Evolutionary conservation across 1,284 basidiomycete genomes (phyloP).

Genomic region (Tilletia caries): DNA sequence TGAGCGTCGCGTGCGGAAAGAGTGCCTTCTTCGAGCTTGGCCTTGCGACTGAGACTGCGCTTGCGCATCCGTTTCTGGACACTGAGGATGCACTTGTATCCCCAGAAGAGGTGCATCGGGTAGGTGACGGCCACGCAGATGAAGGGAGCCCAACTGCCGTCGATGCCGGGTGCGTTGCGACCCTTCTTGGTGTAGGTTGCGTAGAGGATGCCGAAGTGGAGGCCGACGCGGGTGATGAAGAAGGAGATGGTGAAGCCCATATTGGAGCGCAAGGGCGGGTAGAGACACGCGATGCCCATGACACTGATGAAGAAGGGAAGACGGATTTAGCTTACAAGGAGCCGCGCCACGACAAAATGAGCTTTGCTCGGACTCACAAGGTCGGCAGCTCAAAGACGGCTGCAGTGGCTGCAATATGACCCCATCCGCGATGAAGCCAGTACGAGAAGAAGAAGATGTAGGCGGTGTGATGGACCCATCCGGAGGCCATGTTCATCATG

Average conservation of each 20-base stretch:
- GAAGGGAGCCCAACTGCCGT: slow-evolving; percentile 37
- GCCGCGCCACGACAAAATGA: no score
- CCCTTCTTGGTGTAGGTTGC: slow-evolving; percentile 33
- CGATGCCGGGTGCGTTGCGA: slow-evolving; percentile 30
- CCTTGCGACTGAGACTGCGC: slow-evolving; percentile 28
- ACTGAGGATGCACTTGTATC: slow-evolving; percentile 49
- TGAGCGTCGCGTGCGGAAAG: background rate
- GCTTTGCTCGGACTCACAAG: no score
- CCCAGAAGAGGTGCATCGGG: slow-evolving; percentile 53
- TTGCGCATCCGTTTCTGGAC: slow-evolving; percentile 46
- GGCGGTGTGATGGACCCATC: slow-evolving; percentile 50
- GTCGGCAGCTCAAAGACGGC: slow-evolving; percentile 49
- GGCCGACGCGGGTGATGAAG: slow-evolving; percentile 45
- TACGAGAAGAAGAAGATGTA: slow-evolving; percentile 43
- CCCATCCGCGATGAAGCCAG: slow-evolving; percentile 46
- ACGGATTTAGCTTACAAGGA: no score
- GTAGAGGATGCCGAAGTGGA: slow-evolving; percentile 42
- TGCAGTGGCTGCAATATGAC: slow-evolving; percentile 36
- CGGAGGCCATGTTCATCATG: slow-evolving; percentile 47
- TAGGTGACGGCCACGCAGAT: slow-evolving; percentile 37
- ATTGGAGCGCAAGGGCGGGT: slow-evolving; percentile 48
- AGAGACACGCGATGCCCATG: slow-evolving; percentile 48
- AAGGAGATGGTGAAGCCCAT: slow-evolving; percentile 49
- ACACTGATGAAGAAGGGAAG: no score
- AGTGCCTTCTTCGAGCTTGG: background rate